A percentile compares a stretch with the other conserved stretches of the same genome.
These are phyloP conservation scores for Yarrowia porcina DNA, from an alignment of 805 yeast genomes.

Conservation along the genomic window DNA sequence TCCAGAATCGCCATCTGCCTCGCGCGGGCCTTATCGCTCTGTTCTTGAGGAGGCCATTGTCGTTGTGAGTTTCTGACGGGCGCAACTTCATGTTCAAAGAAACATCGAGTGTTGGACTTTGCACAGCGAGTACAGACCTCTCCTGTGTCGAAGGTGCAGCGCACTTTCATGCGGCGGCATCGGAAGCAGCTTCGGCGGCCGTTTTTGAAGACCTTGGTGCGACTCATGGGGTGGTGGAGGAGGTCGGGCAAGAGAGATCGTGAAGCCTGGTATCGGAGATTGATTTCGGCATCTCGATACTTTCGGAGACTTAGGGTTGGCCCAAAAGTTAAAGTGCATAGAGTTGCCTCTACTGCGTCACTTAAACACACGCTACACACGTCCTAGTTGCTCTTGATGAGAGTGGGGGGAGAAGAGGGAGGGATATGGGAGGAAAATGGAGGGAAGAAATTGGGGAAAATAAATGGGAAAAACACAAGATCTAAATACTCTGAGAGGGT, in stretches of 20 bases:
- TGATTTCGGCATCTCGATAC: slow-evolving; percentile 9
- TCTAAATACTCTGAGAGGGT: no score
- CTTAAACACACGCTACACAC: neutral
- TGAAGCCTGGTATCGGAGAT: slow-evolving; percentile 3
- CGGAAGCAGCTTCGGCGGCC: slow-evolving; percentile 22
- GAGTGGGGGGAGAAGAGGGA: neutral
- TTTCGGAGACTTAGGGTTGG: slow-evolving; percentile 10
- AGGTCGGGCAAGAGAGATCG: neutral
- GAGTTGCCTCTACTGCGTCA: neutral
- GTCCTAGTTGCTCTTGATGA: neutral
- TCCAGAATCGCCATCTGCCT: slow-evolving; percentile 11
- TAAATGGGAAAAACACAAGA: neutral
- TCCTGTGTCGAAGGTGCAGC: slow-evolving; percentile 17
- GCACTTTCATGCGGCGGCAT: slow-evolving; percentile 23
- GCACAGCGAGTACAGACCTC: slow-evolving; percentile 21
- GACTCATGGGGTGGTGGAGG: neutral
- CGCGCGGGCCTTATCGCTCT: slow-evolving; percentile 7
- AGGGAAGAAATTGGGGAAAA: neutral
- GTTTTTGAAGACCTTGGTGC: slow-evolving; percentile 25
- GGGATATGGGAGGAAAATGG: neutral
- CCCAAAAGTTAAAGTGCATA: neutral
- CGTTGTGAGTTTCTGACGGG: neutral
- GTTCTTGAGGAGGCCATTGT: slow-evolving; percentile 3
- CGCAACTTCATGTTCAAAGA: slow-evolving; percentile 18
- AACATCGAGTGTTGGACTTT: slow-evolving; percentile 22